Percentiles rank a stretch among this genome's conserved stretches.
These are phyloP conservation scores for Dendrobium huoshanense DNA, from an alignment of 106 monocot species.

Conservation along the genomic window DNA sequence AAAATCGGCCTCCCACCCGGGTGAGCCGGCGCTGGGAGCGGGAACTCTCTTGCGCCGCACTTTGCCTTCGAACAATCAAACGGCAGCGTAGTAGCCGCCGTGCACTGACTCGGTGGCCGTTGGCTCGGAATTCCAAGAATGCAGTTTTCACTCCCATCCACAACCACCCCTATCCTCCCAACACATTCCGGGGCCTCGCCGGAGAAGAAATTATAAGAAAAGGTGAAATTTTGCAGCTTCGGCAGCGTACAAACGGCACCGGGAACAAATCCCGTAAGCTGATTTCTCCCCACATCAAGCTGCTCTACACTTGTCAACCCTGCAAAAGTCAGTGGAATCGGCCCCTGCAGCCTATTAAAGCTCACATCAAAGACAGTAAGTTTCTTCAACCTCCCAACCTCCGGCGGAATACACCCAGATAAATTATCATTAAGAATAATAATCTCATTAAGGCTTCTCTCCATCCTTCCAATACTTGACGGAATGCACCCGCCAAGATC, in stretches of 20 bases:
- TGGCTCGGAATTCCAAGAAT: constrained; percentile 18
- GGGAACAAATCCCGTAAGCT: constrained; percentile 29
- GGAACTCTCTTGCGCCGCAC: constrained; percentile 9
- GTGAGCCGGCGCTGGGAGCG: neutral
- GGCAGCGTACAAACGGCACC: constrained; percentile 26
- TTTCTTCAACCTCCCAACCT: constrained; percentile 18
- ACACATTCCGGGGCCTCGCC: constrained; percentile 34
- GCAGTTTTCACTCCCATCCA: constrained; percentile 32
- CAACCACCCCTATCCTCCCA: neutral
- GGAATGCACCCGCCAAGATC: constrained; percentile 33
- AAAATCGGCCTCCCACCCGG: neutral
- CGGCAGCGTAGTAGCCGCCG: constrained; percentile 10
- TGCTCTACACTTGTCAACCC: constrained; percentile 31
- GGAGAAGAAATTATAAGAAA: constrained; percentile 43
- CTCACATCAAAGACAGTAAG: constrained; percentile 42
- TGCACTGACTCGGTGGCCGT: constrained; percentile 23
- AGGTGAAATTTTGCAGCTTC: constrained; percentile 38
- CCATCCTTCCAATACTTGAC: constrained; percentile 36
- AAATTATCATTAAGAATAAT: constrained; percentile 36
- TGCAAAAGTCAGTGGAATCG: constrained; percentile 26
- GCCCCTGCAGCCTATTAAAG: constrained; percentile 37
- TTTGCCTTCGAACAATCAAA: constrained; percentile 26
- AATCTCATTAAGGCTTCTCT: constrained; percentile 32
- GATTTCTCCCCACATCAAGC: constrained; percentile 36
- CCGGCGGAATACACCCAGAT: constrained; percentile 24